Evolutionary conservation across 164 flowering plant genomes (phyloP).

Genomic region (Taxillus chinensis): DNA sequence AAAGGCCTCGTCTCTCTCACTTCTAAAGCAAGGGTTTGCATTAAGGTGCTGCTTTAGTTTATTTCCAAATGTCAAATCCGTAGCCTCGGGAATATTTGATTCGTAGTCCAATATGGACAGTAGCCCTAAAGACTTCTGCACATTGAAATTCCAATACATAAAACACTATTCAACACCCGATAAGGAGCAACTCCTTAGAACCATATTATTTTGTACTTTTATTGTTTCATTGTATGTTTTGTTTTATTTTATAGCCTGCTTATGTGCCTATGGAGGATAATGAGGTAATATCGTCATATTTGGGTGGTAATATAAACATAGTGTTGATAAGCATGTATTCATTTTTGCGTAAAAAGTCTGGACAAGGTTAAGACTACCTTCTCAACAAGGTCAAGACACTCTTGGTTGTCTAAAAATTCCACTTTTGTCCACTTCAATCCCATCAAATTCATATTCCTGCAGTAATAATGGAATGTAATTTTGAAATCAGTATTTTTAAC

Average conservation of each 20-base stretch:
- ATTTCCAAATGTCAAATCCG: conserved; percentile 70
- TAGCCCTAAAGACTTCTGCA: conserved; percentile 84
- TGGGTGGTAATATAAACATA: too few relatives aligned
- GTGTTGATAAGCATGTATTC: too few relatives aligned
- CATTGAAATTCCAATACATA: neutral
- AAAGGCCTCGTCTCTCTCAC: conserved; percentile 57
- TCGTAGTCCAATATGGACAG: conserved; percentile 82
- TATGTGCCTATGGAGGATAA: too few relatives aligned
- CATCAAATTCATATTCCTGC: conserved; percentile 57
- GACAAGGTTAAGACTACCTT: conserved; percentile 36
- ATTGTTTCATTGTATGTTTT: too few relatives aligned
- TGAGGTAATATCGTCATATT: too few relatives aligned
- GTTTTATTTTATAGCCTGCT: too few relatives aligned
- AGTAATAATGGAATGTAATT: conserved; percentile 1
- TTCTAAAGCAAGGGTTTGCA: conserved; percentile 57
- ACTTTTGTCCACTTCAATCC: conserved; percentile 73
- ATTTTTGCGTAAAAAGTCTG: too few relatives aligned
- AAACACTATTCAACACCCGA: too few relatives aligned
- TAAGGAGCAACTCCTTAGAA: too few relatives aligned
- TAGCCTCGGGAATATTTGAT: conserved; percentile 59
- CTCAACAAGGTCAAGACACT: conserved; percentile 79
- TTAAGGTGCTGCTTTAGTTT: conserved; percentile 73
- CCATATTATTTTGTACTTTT: too few relatives aligned
- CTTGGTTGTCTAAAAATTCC: conserved; percentile 83
- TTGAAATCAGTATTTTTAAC: too few relatives aligned